Evolutionary conservation across 2,329 filamentous ascomycete genomes (phyloP).

Genomic region (Lecanicillium sp.): DNA sequence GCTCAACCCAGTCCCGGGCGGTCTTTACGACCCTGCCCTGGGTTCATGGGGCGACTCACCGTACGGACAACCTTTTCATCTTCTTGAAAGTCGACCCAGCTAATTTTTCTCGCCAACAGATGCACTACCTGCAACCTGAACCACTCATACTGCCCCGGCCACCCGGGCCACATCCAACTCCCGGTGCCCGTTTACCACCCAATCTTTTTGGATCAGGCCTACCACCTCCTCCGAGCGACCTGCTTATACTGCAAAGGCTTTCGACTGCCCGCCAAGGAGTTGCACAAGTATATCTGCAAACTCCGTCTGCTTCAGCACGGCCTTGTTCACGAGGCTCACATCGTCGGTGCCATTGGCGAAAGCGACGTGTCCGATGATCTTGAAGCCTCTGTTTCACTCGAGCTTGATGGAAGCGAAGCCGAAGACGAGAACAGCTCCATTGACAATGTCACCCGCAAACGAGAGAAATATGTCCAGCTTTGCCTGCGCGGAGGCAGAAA

Average conservation of each 20-base stretch:
- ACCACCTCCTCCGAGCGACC: slow-evolving; percentile 77
- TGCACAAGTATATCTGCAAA: slow-evolving; percentile 78
- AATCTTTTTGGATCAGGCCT: slow-evolving; percentile 89
- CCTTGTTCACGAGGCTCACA: slow-evolving; percentile 61
- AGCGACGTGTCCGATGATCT: slow-evolving; percentile 33
- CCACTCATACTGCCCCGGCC: slow-evolving; percentile 77
- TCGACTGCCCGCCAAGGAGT: slow-evolving; percentile 66
- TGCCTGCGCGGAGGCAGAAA: slow-evolving; percentile 57
- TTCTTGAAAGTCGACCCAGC: not conserved
- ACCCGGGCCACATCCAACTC: slow-evolving; percentile 91
- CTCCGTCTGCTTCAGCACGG: slow-evolving; percentile 81
- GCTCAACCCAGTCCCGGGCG: slow-evolving; percentile 81
- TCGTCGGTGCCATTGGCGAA: slow-evolving; percentile 48
- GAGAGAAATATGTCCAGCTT: slow-evolving; percentile 64
- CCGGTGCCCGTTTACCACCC: slow-evolving; percentile 92
- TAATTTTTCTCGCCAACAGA: slow-evolving; percentile 38
- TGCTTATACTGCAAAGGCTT: slow-evolving; percentile 89
- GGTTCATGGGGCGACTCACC: slow-evolving; percentile 82
- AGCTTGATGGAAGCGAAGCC: slow-evolving; percentile 50
- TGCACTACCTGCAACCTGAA: slow-evolving; percentile 90
- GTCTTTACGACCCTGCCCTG: slow-evolving; percentile 86
- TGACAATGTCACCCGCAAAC: slow-evolving; percentile 46
- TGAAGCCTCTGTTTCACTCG: slow-evolving; percentile 25
- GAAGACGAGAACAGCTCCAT: slow-evolving; percentile 57
- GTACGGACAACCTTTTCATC: slow-evolving; percentile 40